Evolutionary conservation across 257 asterid genomes (phyloP).

Genomic region (Scutellaria minor): DNA sequence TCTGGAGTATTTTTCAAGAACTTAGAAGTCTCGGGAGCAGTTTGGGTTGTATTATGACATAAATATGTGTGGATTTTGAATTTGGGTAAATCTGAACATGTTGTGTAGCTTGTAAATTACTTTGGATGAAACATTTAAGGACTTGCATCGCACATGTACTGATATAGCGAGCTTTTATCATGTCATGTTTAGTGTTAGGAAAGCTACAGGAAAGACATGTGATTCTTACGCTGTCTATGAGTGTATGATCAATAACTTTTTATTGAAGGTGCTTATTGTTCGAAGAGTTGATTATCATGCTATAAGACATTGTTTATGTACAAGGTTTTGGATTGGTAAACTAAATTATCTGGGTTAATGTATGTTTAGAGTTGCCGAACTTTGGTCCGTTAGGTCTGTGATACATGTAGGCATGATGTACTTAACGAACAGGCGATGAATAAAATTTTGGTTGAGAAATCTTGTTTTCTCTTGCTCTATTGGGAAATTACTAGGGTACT

Average conservation of each 20-base stretch:
- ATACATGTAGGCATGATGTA: slow-evolving; percentile 4
- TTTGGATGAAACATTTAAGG: neutral
- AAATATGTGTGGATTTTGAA: neutral
- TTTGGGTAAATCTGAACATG: neutral
- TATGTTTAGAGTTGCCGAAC: neutral
- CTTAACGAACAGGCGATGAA: no score
- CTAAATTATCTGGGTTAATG: neutral
- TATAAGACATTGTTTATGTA: neutral
- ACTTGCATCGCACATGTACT: neutral
- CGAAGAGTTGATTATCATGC: neutral
- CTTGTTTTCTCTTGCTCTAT: neutral
- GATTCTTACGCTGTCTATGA: neutral
- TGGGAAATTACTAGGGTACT: neutral
- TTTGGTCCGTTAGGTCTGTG: neutral
- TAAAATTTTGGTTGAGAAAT: neutral
- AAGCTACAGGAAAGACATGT: neutral
- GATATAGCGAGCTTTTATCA: neutral
- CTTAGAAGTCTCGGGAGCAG: slow-evolving; percentile 19
- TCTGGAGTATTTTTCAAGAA: neutral
- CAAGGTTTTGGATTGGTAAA: neutral
- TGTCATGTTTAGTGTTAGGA: neutral
- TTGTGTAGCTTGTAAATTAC: neutral
- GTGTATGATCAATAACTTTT: neutral
- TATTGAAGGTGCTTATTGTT: neutral
- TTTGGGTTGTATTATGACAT: neutral